A percentile compares a stretch with the other conserved stretches of the same genome.
Conservation (phyloP, 108 stramenopile genomes). For the Mediolabrus comicus region DNA sequence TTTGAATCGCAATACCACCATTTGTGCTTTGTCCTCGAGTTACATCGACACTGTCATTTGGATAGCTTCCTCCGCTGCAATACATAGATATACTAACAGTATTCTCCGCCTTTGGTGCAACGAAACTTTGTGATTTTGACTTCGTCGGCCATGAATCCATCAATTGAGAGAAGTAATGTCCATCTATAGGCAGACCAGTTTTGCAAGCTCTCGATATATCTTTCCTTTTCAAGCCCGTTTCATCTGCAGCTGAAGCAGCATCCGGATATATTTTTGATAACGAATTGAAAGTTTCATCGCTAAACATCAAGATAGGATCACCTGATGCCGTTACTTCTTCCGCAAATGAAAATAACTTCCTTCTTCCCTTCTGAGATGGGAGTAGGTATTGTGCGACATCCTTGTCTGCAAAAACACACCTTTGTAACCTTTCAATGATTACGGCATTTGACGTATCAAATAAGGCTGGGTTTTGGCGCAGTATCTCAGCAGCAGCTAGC, state of each 20-base stretch:
- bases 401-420: neutral
- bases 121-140: neutral
- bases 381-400: slow-evolving; percentile 21
- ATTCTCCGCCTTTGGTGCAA: neutral
- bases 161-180: slow-evolving; percentile 13
- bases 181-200: slow-evolving; percentile 6
- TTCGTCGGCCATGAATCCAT: neutral
- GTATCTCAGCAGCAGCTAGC: slow-evolving; percentile 8
- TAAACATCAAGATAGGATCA: slow-evolving; percentile 3
- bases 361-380: slow-evolving; percentile 28
- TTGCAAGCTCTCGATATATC: slow-evolving; percentile 4
- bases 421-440: slow-evolving; percentile 28
- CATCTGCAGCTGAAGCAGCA: slow-evolving; percentile 10
- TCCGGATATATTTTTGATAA: slow-evolving; percentile 17
- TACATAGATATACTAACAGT: slow-evolving; percentile 23
- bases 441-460: slow-evolving; percentile 21
- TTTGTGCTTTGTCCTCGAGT: slow-evolving; percentile 37
- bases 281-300: slow-evolving; percentile 16
- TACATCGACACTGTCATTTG: slow-evolving; percentile 21
- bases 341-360: slow-evolving; percentile 6
- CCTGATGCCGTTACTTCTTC: neutral
- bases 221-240: slow-evolving; percentile 11
- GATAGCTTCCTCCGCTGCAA: slow-evolving; percentile 37
- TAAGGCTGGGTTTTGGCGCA: slow-evolving; percentile 46
- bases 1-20: slow-evolving; percentile 44